Conservation (phyloP, 1,139 yeast species). For the Hyphopichia pseudoburtonii region DNA sequence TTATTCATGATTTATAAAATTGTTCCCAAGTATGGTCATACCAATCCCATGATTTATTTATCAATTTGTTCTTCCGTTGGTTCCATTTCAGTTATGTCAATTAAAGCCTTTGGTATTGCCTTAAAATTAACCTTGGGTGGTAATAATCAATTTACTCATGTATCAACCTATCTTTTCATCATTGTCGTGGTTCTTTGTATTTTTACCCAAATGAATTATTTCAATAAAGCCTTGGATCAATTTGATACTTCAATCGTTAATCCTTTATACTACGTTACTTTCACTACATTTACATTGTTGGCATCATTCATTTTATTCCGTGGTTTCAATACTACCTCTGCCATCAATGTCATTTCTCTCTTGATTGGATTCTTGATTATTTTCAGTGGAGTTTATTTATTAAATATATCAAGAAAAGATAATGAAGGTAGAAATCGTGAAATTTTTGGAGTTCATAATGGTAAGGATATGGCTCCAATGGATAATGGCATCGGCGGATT, state of each 20-base stretch:
- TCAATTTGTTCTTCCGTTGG: conserved; percentile 91
- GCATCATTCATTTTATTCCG: conserved; percentile 86
- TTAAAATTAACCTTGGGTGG: conserved; percentile 82
- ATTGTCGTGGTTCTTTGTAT: conserved; percentile 79
- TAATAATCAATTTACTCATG: conserved; percentile 85
- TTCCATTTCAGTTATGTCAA: conserved; percentile 87
- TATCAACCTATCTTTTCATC: conserved; percentile 81
- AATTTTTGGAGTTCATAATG: conserved; percentile 61
- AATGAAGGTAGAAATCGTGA: conserved; percentile 55
- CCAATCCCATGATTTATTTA: conserved; percentile 86
- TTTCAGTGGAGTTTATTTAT: conserved; percentile 81
- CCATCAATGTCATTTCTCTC: conserved; percentile 80
- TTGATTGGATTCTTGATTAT: conserved; percentile 85
- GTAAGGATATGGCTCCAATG: conserved; percentile 63
- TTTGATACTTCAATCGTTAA: conserved; percentile 91
- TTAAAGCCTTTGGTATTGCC: conserved; percentile 93
- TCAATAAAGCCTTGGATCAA: conserved; percentile 90
- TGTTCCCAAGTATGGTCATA: conserved; percentile 77
- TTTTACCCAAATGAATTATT: conserved; percentile 88
- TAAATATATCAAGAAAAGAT: conserved; percentile 75
- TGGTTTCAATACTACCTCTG: conserved; percentile 83
- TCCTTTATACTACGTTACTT: conserved; percentile 87
- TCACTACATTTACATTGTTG: conserved; percentile 81
- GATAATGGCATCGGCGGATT: conserved; percentile 83
- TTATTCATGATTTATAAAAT: conserved; percentile 78